phyloP scores from a whole-genome alignment of 1,139 yeast genomes.

The Protomyces arabidopsidicola region DNA sequence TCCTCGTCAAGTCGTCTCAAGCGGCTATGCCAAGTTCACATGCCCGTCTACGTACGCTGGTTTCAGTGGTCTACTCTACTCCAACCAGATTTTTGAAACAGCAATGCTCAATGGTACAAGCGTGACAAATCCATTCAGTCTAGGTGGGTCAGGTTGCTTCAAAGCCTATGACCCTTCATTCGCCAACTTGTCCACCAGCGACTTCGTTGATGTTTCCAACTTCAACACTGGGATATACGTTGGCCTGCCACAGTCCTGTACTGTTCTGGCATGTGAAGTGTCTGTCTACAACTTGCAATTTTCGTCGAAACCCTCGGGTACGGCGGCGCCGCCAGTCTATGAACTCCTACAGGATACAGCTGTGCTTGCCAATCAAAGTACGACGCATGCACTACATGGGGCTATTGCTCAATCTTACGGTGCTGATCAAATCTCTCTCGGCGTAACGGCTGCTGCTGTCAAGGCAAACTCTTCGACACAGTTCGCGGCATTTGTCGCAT shows the following conservation, averaged over 20 bases:
- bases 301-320: neutral
- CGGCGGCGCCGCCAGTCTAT: neutral
- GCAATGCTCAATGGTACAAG: neutral
- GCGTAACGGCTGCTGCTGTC: constrained; percentile 6
- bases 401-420: constrained; percentile 6
- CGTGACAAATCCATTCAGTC: neutral
- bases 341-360: neutral
- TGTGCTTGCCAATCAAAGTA: neutral
- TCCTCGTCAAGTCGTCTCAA: neutral
- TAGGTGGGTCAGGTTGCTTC: constrained; percentile 14
- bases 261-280: constrained; percentile 7
- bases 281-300: neutral
- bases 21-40: constrained; percentile 3
- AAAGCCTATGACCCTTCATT: constrained; percentile 1
- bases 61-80: neutral
- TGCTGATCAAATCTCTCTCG: constrained; percentile 7
- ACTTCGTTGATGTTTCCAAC: constrained; percentile 1
- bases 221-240: constrained; percentile 8
- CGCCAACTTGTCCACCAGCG: neutral
- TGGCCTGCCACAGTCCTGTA: constrained; percentile 2
- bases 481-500: constrained; percentile 1
- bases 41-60: neutral
- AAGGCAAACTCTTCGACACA: constrained; percentile 1
- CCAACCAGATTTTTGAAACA: constrained; percentile 3
- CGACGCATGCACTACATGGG: neutral